phyloP scores from a whole-genome alignment of 2,329 filamentous ascomycete species.

The Fusarium udum region DNA sequence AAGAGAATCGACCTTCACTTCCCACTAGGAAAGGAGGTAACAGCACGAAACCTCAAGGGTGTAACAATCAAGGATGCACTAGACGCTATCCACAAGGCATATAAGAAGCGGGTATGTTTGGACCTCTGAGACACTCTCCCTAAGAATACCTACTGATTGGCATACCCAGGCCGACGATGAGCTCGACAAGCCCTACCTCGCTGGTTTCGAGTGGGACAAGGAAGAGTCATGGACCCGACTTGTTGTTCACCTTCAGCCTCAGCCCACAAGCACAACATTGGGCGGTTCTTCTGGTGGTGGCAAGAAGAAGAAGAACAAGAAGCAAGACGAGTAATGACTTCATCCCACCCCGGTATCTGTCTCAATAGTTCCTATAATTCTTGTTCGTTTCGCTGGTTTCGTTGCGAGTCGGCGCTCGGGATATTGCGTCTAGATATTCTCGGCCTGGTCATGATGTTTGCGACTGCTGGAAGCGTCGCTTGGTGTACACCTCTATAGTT shows the following conservation, averaged over 20 bases:
- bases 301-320: conserved; percentile 79
- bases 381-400: conserved; percentile 53
- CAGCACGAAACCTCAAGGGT: conserved; percentile 89
- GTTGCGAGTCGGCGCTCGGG: conserved; percentile 54
- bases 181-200: conserved; percentile 85
- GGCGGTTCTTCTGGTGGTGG: conserved; percentile 60
- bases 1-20: conserved; percentile 96
- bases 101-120: conserved; percentile 87
- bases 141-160: not conserved
- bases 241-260: conserved; percentile 84
- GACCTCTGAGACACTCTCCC: not conserved
- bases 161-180: conserved; percentile 82
- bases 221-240: conserved; percentile 90
- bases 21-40: conserved; percentile 86
- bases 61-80: conserved; percentile 97
- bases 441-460: conserved; percentile 45
- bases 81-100: conserved; percentile 94
- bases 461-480: conserved; percentile 43
- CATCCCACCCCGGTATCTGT: conserved; percentile 48
- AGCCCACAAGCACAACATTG: conserved; percentile 59
- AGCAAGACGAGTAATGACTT: conserved; percentile 56
- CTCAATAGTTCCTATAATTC: conserved; percentile 53
- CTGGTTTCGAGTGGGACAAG: conserved; percentile 96
- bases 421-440: conserved; percentile 57
- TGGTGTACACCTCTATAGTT: conserved; percentile 43